A percentile compares a stretch with the other conserved stretches of the same genome.
Conservation (phyloP, 257 asterid genomes). For the Oldenlandia corymbosa region DNA sequence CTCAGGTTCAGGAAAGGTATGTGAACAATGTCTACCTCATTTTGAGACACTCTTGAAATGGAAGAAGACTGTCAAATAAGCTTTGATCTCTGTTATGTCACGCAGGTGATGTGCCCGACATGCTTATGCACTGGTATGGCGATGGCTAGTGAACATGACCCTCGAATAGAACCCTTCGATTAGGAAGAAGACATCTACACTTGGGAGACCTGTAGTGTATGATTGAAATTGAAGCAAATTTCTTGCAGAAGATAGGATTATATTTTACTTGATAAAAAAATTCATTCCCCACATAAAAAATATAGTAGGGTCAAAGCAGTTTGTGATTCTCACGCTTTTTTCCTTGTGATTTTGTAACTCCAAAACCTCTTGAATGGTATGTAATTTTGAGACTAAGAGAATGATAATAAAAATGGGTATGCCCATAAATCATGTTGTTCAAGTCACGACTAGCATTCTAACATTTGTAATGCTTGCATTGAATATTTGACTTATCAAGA, state of each 20-base stretch:
- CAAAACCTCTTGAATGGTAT: too few relatives aligned
- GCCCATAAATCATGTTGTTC: too few relatives aligned
- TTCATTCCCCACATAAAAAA: background rate
- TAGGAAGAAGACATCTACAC: conserved; percentile 20
- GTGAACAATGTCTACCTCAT: background rate
- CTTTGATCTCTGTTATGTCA: conserved; percentile 1
- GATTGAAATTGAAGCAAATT: background rate
- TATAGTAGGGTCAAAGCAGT: too few relatives aligned
- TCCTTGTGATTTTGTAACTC: too few relatives aligned
- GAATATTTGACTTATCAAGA: too few relatives aligned
- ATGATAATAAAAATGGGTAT: too few relatives aligned
- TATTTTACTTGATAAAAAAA: background rate
- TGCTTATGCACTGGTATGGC: conserved; percentile 95
- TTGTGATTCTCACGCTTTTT: too few relatives aligned
- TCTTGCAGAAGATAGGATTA: background rate
- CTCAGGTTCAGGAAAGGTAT: conserved; percentile 96
- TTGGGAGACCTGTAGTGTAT: background rate
- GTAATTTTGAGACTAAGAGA: too few relatives aligned
- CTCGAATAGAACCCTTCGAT: conserved; percentile 79
- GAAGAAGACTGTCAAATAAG: background rate
- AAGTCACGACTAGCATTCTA: too few relatives aligned
- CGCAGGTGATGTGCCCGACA: conserved; percentile 88
- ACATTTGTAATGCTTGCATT: too few relatives aligned
- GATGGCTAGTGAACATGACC: conserved; percentile 97
- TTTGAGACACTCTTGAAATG: background rate